phyloP scores from a whole-genome alignment of 257 asterid species.

The Verbena officinalis region DNA sequence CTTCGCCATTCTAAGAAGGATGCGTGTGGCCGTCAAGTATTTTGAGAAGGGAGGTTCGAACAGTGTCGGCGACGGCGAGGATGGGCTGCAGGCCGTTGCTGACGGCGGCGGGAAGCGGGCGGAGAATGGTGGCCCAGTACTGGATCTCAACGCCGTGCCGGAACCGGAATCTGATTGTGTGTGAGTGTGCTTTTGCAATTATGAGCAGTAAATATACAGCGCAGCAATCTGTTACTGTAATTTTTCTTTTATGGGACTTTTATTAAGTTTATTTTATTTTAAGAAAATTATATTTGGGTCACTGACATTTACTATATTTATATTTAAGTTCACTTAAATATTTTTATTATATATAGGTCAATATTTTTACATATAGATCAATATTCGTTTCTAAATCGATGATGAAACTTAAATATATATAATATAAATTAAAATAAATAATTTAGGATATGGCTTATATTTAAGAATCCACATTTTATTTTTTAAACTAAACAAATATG shows the following conservation, averaged over 20 bases:
- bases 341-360: no score
- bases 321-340: neutral
- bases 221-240: no score
- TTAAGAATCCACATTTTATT: no score
- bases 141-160: slow-evolving; percentile 30
- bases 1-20: slow-evolving; percentile 44
- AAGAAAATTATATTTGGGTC: neutral
- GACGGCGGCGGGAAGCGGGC: neutral
- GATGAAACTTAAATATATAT: no score
- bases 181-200: neutral
- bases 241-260: neutral
- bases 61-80: neutral
- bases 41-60: slow-evolving; percentile 27
- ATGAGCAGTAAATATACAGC: neutral
- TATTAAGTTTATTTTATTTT: neutral
- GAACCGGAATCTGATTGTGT: slow-evolving; percentile 9
- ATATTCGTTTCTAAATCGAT: no score
- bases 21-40: slow-evolving; percentile 46
- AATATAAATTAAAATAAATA: no score
- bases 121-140: neutral
- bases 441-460: no score
- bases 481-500: neutral
- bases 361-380: no score
- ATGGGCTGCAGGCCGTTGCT: neutral
- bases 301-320: no score